Evolutionary conservation across 495 filamentous ascomycete genomes (phyloP).

Genomic region (Penicillium atrosanguineum): DNA sequence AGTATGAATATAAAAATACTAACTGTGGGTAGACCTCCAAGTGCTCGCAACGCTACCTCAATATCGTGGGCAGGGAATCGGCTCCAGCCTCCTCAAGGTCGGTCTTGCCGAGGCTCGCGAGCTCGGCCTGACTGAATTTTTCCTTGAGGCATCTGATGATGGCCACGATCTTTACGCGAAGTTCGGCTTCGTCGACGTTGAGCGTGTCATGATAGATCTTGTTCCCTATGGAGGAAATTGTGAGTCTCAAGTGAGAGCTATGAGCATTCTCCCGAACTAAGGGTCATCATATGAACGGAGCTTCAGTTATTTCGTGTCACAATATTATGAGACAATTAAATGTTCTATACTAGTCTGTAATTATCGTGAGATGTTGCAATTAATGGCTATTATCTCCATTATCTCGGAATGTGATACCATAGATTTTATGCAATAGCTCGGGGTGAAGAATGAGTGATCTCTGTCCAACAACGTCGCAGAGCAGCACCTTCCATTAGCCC

Average conservation of each 20-base stretch:
- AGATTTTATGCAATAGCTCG: too few species aligned
- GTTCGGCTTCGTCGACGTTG: slow-evolving; percentile 14
- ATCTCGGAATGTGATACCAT: too few species aligned
- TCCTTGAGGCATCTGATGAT: slow-evolving; percentile 8
- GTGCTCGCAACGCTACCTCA: slow-evolving; percentile 11
- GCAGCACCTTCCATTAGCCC: too few species aligned
- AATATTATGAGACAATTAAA: background rate
- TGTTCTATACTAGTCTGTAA: background rate
- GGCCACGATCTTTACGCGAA: slow-evolving; percentile 11
- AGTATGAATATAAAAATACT: background rate
- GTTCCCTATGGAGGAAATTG: slow-evolving; percentile 7
- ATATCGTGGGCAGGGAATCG: slow-evolving; percentile 10
- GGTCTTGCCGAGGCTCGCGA: slow-evolving; percentile 6
- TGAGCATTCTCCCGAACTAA: slow-evolving; percentile 6
- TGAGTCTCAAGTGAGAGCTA: background rate
- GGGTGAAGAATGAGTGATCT: too few species aligned
- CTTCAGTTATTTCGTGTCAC: background rate
- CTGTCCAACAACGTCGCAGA: too few species aligned
- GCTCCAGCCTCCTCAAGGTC: slow-evolving; percentile 2
- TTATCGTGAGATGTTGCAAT: background rate
- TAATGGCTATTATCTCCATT: background rate
- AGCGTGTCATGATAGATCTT: slow-evolving; percentile 3
- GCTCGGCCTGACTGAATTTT: slow-evolving; percentile 5
- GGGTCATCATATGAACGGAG: background rate
- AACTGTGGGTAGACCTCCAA: background rate